These are phyloP conservation scores for Colletotrichum cereale DNA, from an alignment of 2,329 filamentous ascomycete genomes.

Conservation along the genomic window DNA sequence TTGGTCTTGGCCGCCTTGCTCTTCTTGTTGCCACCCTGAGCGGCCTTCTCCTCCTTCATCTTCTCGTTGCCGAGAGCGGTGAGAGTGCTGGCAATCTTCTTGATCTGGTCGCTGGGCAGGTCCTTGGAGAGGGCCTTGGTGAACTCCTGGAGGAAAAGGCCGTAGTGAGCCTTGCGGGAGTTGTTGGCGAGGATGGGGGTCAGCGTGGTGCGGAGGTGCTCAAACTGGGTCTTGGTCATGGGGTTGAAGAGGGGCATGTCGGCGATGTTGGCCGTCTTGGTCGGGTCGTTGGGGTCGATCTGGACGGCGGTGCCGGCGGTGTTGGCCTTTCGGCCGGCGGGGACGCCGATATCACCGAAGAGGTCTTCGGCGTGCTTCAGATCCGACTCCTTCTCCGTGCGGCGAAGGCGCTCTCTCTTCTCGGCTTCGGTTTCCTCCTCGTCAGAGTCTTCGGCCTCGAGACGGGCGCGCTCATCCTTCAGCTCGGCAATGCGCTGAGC, in stretches of 20 bases:
- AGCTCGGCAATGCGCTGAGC: constrained; percentile 86
- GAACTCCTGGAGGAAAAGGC: constrained; percentile 91
- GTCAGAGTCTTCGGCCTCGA: constrained; percentile 52
- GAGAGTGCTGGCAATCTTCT: constrained; percentile 90
- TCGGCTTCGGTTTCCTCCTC: constrained; percentile 81
- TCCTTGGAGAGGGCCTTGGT: constrained; percentile 88
- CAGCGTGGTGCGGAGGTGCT: constrained; percentile 81
- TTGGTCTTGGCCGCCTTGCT: constrained; percentile 97
- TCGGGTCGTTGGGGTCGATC: constrained; percentile 80
- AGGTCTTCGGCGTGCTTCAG: constrained; percentile 91
- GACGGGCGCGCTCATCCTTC: constrained; percentile 70
- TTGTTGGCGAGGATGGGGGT: constrained; percentile 81
- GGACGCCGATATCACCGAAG: constrained; percentile 81
- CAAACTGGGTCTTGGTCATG: constrained; percentile 87
- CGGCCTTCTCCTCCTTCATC: constrained; percentile 97
- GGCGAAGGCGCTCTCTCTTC: constrained; percentile 79
- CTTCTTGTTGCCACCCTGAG: constrained; percentile 97
- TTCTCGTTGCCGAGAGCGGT: constrained; percentile 97
- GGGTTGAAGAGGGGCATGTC: constrained; percentile 90
- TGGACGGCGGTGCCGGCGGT: constrained; percentile 74
- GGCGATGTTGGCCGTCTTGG: constrained; percentile 83
- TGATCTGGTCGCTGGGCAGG: constrained; percentile 91
- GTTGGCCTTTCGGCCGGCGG: constrained; percentile 74
- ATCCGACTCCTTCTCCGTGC: constrained; percentile 88
- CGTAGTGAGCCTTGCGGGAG: constrained; percentile 90